These are phyloP conservation scores for Lolium perenne DNA, from an alignment of 176 grass and related monocot species.

Conservation along the genomic window DNA sequence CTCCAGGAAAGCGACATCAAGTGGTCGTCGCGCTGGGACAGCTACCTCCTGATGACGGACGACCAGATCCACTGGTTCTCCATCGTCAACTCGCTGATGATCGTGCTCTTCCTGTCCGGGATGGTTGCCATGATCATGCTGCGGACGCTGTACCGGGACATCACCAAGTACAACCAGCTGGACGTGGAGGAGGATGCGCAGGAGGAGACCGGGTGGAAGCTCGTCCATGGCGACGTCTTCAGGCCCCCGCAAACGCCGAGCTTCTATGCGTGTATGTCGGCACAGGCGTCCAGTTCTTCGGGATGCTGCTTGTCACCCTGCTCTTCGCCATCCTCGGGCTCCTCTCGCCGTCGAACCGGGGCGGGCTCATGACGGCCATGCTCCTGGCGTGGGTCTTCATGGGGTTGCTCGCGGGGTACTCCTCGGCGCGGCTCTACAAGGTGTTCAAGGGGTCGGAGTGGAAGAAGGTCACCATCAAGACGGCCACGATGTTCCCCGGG, in stretches of 20 bases:
- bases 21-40: conserved; percentile 96
- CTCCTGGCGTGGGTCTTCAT: conserved; percentile 89
- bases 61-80: conserved; percentile 98
- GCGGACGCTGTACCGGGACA: conserved; percentile 78
- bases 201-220: conserved; percentile 97
- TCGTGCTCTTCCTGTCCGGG: conserved; percentile 85
- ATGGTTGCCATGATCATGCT: conserved; percentile 99
- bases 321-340: conserved; percentile 85
- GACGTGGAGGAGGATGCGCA: conserved; percentile 92
- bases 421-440: conserved; percentile 74
- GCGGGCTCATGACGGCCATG: conserved; percentile 82
- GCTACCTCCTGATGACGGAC: conserved; percentile 91
- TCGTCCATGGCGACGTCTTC: conserved; percentile 94
- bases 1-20: conserved; percentile 83
- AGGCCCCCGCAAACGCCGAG: conserved; percentile 64
- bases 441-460: conserved; percentile 81
- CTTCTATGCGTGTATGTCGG: conserved; percentile 79
- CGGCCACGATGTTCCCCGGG: conserved; percentile 74
- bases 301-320: conserved; percentile 88
- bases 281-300: conserved; percentile 84
- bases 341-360: conserved; percentile 76
- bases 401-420: conserved; percentile 82
- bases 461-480: conserved; percentile 79
- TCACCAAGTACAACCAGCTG: conserved; percentile 87
- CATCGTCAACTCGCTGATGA: conserved; percentile 88